phyloP scores from a whole-genome alignment of 2,329 filamentous ascomycete species.

The Boeremia lycopersici region DNA sequence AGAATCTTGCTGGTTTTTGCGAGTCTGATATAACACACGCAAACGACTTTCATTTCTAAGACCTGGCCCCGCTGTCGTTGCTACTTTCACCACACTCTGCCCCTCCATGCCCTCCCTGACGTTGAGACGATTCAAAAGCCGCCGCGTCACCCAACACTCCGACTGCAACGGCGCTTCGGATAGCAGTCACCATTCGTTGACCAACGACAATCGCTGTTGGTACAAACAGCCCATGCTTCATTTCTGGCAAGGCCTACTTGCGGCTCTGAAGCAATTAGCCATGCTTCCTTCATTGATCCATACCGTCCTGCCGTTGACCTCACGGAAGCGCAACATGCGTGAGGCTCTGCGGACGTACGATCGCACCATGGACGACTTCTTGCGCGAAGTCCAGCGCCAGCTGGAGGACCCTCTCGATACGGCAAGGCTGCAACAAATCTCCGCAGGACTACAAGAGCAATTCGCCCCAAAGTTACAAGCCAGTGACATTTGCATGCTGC shows the following conservation, averaged over 20 bases:
- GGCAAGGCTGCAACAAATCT: conserved; percentile 52
- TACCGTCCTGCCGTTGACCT: conserved; percentile 43
- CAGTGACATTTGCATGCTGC: conserved; percentile 67
- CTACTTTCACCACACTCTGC: conserved; percentile 26
- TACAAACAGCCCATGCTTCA: conserved; percentile 48
- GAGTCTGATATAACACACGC: conserved; percentile 34
- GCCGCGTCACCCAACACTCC: conserved; percentile 38
- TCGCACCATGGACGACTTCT: conserved; percentile 56
- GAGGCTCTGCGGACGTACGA: conserved; percentile 50
- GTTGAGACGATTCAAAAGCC: conserved; percentile 46
- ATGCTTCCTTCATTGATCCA: conserved; percentile 50
- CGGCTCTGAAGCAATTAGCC: conserved; percentile 47
- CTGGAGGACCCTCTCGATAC: conserved; percentile 53
- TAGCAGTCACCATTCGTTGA: conserved; percentile 28
- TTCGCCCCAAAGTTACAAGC: conserved; percentile 61
- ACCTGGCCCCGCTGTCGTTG: conserved; percentile 37
- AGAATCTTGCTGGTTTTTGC: conserved; percentile 20
- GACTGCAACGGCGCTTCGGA: conserved; percentile 28
- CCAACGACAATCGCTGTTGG: conserved; percentile 30
- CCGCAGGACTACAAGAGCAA: conserved; percentile 54
- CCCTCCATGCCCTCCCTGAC: conserved; percentile 40
- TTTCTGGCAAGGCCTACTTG: conserved; percentile 48
- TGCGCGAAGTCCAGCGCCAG: conserved; percentile 50
- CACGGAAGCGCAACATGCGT: conserved; percentile 40
- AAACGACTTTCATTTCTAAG: conserved; percentile 30